Percentiles rank a stretch among this genome's conserved stretches.
Evolutionary conservation across 2,329 filamentous ascomycete species (phyloP).

Genomic region (Sporothrix brasiliensis): DNA sequence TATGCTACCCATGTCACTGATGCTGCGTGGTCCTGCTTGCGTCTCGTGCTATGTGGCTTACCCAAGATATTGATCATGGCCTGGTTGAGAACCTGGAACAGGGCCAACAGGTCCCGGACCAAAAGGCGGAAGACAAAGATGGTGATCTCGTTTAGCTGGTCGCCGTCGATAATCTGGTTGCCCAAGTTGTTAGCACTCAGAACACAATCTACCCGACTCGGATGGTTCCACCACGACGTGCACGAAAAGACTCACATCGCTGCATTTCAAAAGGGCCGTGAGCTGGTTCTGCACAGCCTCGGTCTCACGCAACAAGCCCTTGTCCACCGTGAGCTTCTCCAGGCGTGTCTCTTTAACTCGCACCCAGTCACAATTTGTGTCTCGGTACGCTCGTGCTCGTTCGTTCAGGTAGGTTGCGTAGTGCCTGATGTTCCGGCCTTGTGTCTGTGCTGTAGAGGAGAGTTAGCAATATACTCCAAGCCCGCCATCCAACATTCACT

Average conservation of each 20-base stretch:
- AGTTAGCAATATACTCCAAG: slow-evolving; percentile 4
- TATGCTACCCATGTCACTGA: background rate
- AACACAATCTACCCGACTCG: background rate
- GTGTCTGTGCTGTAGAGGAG: slow-evolving; percentile 73
- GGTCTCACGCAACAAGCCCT: slow-evolving; percentile 87
- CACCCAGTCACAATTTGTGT: slow-evolving; percentile 89
- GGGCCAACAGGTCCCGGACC: slow-evolving; percentile 81
- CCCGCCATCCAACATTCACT: too few relatives aligned
- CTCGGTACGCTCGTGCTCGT: slow-evolving; percentile 77
- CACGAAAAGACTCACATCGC: slow-evolving; percentile 60
- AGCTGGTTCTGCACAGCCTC: slow-evolving; percentile 90
- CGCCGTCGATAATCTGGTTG: slow-evolving; percentile 74
- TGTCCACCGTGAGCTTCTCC: slow-evolving; percentile 85
- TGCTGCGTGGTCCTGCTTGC: background rate
- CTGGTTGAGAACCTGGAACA: slow-evolving; percentile 96
- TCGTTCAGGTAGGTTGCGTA: slow-evolving; percentile 87
- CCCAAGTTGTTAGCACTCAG: background rate
- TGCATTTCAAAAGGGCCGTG: slow-evolving; percentile 80
- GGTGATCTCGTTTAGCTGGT: slow-evolving; percentile 95
- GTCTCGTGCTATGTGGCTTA: slow-evolving; percentile 49
- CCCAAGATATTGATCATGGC: slow-evolving; percentile 95
- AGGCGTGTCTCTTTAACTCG: slow-evolving; percentile 78
- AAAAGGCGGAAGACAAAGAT: slow-evolving; percentile 90
- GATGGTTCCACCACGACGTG: background rate
- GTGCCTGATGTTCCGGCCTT: slow-evolving; percentile 90